These are phyloP conservation scores for Fusarium irregulare DNA, from an alignment of 2,329 filamentous ascomycete genomes.

Conservation along the genomic window DNA sequence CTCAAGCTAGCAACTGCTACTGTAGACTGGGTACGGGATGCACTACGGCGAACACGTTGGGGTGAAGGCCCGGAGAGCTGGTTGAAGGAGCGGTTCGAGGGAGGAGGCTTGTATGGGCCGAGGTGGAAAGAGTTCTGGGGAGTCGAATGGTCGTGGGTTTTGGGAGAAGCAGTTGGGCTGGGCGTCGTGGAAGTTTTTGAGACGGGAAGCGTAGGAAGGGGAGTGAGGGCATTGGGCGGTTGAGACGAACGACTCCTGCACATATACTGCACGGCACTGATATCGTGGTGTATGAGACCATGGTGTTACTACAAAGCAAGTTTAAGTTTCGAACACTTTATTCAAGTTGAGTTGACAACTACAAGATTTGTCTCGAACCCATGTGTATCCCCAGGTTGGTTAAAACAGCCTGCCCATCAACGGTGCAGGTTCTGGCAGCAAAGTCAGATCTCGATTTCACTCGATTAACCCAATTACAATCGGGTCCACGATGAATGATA, in stretches of 20 bases:
- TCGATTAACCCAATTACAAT: neutral
- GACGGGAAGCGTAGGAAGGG: conserved; percentile 77
- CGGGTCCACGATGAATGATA: neutral
- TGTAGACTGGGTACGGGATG: conserved; percentile 68
- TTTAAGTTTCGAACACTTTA: neutral
- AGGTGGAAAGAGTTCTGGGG: conserved; percentile 77
- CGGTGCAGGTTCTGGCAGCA: neutral
- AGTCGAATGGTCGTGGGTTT: conserved; percentile 75
- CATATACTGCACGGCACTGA: neutral
- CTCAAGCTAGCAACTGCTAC: conserved; percentile 73
- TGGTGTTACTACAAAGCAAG: neutral
- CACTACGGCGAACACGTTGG: conserved; percentile 69
- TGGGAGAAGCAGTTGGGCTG: conserved; percentile 76
- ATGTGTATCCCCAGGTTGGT: neutral
- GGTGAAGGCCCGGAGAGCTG: conserved; percentile 71
- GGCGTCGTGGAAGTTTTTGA: conserved; percentile 80
- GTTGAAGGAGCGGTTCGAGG: conserved; percentile 77
- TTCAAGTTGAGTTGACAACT: neutral
- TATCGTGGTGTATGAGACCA: neutral
- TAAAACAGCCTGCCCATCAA: neutral
- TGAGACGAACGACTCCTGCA: conserved; percentile 5
- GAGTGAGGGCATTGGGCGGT: conserved; percentile 61
- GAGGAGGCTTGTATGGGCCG: conserved; percentile 59
- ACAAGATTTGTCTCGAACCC: neutral
- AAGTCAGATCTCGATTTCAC: neutral